phyloP scores from a whole-genome alignment of 2,329 filamentous ascomycete genomes.

The Sporothrix globosa region DNA sequence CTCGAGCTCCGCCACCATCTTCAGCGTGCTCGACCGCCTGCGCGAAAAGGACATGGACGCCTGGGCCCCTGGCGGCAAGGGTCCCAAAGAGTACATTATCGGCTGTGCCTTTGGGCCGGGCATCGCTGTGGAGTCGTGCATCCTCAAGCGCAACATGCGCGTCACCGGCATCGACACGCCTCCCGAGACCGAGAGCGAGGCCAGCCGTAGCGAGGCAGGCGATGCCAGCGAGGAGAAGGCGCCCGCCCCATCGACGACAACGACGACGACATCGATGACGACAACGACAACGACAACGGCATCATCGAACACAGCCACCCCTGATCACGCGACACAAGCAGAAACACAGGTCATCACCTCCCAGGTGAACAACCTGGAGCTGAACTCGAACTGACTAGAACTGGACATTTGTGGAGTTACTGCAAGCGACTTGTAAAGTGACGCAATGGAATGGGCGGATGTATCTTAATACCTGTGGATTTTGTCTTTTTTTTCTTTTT shows the following conservation, averaged over 20 bases:
- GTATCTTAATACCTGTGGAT: background rate
- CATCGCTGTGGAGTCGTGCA: conserved; percentile 68
- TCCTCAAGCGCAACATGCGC: conserved; percentile 58
- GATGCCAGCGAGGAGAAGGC: conserved; percentile 41
- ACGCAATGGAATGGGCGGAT: background rate
- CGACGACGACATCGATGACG: background rate
- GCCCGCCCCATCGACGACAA: background rate
- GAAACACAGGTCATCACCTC: conserved; percentile 41
- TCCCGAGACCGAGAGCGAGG: conserved; percentile 59
- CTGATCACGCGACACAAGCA: conserved; percentile 27
- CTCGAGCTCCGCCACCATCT: conserved; percentile 69
- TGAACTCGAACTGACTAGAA: conserved; percentile 38
- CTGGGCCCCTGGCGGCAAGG: conserved; percentile 54
- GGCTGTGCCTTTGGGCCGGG: conserved; percentile 73
- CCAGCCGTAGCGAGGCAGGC: conserved; percentile 48
- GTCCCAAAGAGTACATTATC: conserved; percentile 61
- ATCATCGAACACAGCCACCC: background rate
- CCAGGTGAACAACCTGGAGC: conserved; percentile 42
- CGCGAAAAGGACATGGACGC: conserved; percentile 63
- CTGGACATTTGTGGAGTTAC: background rate
- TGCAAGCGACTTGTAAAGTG: background rate
- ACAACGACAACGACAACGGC: background rate
- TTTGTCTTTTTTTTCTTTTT: background rate
- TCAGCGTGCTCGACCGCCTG: conserved; percentile 66
- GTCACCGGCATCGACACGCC: conserved; percentile 52